A percentile compares a stretch with the other conserved stretches of the same genome.
Conservation (phyloP, 2,329 filamentous ascomycete genomes). For the Stemphylium vesicarium region DNA sequence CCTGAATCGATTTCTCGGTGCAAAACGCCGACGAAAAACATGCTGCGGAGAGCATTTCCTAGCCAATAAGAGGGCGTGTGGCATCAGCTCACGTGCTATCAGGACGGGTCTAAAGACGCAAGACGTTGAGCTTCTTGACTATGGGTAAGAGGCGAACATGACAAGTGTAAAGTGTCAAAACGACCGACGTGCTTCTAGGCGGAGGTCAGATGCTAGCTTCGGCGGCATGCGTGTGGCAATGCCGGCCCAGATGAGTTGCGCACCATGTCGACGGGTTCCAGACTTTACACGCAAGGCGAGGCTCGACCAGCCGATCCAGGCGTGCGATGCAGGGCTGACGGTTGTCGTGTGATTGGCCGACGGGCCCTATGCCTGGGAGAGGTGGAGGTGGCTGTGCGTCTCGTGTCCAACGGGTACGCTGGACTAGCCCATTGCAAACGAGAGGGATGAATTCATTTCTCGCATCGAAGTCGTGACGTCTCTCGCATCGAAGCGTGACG, state of each 20-base stretch:
- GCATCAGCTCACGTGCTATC: constrained; percentile 14
- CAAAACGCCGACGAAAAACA: constrained; percentile 14
- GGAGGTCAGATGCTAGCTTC: constrained; percentile 6
- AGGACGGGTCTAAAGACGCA: background rate
- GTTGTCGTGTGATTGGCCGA: background rate
- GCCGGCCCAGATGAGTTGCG: background rate
- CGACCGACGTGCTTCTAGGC: background rate
- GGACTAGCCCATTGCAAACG: no score
- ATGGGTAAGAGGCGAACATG: background rate
- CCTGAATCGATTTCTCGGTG: constrained; percentile 13
- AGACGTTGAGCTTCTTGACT: background rate
- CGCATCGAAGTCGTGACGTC: no score
- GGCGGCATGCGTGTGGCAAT: constrained; percentile 9
- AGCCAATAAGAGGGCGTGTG: constrained; percentile 12
- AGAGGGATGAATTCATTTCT: no score
- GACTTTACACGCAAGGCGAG: background rate
- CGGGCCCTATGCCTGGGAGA: no score
- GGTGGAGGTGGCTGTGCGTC: no score
- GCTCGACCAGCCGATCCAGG: background rate
- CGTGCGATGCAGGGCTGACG: no score
- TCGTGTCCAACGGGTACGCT: no score
- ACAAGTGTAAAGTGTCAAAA: background rate
- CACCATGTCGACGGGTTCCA: constrained; percentile 5
- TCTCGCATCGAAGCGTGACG: no score
- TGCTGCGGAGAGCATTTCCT: constrained; percentile 11